phyloP scores from a whole-genome alignment of 1,284 basidiomycete species.

The Apiotrichum domesticum region DNA sequence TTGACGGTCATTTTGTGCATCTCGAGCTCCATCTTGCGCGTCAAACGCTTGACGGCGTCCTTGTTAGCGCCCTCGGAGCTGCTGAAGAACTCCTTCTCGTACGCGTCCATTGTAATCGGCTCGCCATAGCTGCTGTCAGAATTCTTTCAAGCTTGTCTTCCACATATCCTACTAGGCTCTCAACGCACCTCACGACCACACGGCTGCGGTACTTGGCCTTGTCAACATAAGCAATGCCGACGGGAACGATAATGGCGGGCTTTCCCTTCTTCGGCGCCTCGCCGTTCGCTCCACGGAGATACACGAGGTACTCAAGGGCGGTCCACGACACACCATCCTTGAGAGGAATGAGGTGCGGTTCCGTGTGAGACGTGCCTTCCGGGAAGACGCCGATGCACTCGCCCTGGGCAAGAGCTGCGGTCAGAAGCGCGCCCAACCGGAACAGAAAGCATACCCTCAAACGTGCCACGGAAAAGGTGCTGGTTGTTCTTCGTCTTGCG shows the following conservation, averaged over 20 bases:
- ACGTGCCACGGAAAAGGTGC: slow-evolving; percentile 80
- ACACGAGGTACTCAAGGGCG: slow-evolving; percentile 83
- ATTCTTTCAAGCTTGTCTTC: too few relatives aligned
- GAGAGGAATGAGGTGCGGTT: slow-evolving; percentile 83
- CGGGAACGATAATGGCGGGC: slow-evolving; percentile 64
- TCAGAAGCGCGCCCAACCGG: neutral
- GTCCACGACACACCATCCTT: slow-evolving; percentile 97
- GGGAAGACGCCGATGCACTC: slow-evolving; percentile 88
- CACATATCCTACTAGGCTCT: neutral
- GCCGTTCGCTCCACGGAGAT: slow-evolving; percentile 54
- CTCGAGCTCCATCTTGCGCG: slow-evolving; percentile 63
- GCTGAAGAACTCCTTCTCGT: slow-evolving; percentile 70
- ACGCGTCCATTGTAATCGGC: slow-evolving; percentile 69
- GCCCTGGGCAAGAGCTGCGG: slow-evolving; percentile 60
- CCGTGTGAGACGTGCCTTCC: slow-evolving; percentile 70
- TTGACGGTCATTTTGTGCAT: slow-evolving; percentile 77
- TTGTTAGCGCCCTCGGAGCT: slow-evolving; percentile 62
- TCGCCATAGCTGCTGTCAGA: slow-evolving; percentile 60
- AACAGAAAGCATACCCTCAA: slow-evolving; percentile 53
- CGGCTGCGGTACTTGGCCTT: slow-evolving; percentile 86
- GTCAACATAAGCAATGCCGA: slow-evolving; percentile 87
- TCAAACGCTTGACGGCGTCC: slow-evolving; percentile 79
- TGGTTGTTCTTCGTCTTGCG: slow-evolving; percentile 85
- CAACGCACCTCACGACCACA: slow-evolving; percentile 51
- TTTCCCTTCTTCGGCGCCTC: slow-evolving; percentile 46